A percentile compares a stretch with the other conserved stretches of the same genome.
Evolutionary conservation across 129 eudicot genomes (phyloP).

Genomic region (sunflower (Helianthus annuus)): DNA sequence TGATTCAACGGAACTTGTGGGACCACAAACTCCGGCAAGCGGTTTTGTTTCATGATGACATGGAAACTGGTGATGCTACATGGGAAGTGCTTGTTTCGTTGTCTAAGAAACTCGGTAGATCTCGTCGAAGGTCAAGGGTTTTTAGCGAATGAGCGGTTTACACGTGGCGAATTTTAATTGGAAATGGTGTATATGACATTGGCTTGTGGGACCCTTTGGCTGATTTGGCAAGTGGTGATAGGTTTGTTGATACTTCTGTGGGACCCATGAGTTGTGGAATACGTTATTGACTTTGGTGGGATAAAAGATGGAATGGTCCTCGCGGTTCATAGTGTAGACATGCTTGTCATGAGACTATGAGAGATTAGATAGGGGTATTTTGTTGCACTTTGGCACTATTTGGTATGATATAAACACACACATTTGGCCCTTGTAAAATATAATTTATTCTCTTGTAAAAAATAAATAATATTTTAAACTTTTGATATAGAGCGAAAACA

Average conservation of each 20-base stretch:
- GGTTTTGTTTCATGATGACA: conserved; percentile 52
- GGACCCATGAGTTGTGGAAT: neutral
- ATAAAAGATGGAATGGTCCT: conserved; percentile 25
- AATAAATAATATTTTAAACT: neutral
- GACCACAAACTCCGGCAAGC: conserved; percentile 52
- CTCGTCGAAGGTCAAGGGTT: conserved; percentile 50
- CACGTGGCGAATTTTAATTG: conserved; percentile 39
- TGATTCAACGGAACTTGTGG: conserved; percentile 67
- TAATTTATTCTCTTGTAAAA: neutral
- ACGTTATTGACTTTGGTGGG: neutral
- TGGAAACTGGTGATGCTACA: conserved; percentile 76
- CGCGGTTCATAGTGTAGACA: conserved; percentile 26
- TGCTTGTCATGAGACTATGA: conserved; percentile 2
- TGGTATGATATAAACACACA: conserved; percentile 14
- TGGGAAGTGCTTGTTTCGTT: conserved; percentile 66
- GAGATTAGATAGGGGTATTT: neutral
- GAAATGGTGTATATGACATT: neutral
- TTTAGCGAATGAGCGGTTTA: conserved; percentile 23
- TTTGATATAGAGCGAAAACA: too few species aligned
- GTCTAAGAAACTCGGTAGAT: conserved; percentile 47
- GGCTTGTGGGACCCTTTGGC: neutral
- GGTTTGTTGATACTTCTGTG: neutral
- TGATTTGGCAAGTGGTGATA: conserved; percentile 30
- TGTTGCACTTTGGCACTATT: conserved; percentile 8
- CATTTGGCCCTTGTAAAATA: conserved; percentile 23